These are phyloP conservation scores for Exophiala calicioides DNA, from an alignment of 2,329 filamentous ascomycete species.

Conservation along the genomic window DNA sequence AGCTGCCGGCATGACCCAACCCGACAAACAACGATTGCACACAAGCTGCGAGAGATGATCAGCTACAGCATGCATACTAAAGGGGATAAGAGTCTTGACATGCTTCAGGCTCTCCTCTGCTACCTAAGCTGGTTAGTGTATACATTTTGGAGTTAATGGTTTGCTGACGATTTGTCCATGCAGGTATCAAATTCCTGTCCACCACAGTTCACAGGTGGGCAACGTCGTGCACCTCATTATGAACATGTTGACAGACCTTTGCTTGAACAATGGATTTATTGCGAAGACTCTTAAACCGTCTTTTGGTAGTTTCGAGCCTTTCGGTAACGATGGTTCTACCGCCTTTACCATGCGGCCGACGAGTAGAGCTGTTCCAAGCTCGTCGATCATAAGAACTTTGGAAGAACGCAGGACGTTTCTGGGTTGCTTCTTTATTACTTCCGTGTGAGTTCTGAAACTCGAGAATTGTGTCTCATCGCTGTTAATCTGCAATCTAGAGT, in stretches of 20 bases:
- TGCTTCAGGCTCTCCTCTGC: conserved; percentile 42
- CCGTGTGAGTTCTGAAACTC: conserved; percentile 36
- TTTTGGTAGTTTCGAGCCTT: not conserved
- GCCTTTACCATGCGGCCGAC: not conserved
- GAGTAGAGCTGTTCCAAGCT: not conserved
- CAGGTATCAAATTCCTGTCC: conserved; percentile 29
- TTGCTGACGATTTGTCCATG: not conserved
- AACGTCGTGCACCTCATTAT: conserved; percentile 41
- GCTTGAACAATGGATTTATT: conserved; percentile 31
- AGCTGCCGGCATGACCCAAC: conserved; percentile 28
- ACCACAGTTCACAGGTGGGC: conserved; percentile 34
- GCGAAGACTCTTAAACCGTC: not conserved
- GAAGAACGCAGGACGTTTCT: conserved; percentile 48
- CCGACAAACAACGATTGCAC: conserved; percentile 32
- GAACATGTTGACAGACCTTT: conserved; percentile 39
- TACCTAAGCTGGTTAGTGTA: conserved; percentile 38
- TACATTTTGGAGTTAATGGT: not conserved
- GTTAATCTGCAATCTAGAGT: conserved; percentile 1
- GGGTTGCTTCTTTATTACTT: conserved; percentile 48
- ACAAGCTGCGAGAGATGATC: conserved; percentile 34
- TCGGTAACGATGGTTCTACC: not conserved
- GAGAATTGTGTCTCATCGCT: not conserved
- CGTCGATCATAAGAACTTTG: conserved; percentile 29
- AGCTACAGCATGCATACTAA: conserved; percentile 35
- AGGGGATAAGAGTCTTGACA: conserved; percentile 39